Evolutionary conservation across 352 stramenopile species (phyloP), one percentile per base, ranked within the genome.

Genomic region (Peronospora farinosa): DNA sequence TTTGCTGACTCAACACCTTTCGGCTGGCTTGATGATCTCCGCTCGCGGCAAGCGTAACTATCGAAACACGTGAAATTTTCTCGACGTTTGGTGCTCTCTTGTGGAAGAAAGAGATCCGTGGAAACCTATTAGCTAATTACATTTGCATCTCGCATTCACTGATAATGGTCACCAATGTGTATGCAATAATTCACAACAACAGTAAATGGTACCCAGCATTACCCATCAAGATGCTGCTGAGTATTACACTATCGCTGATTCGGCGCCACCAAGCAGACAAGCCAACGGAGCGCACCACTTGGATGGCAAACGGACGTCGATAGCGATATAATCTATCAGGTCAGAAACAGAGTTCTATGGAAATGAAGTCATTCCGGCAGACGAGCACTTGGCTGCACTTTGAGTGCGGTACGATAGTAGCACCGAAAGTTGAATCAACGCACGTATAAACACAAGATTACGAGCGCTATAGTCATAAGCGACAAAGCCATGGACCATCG

Each of bases 261-360:
- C 21, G 23, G 33, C 23, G 25, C 12, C 35, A 16, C 13, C 33
- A 49, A 42, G 54, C 54, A 68, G 60, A 69, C 55, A 65, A 69
- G 60, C 40, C 60, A 67, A 48, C 31, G 42, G 21, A 47, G 11
- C 38, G 45, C 48, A 38, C 39, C 39, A 25, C 32, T 44, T 31
- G 48, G 39, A 39, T 47, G 48, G 59, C 47, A 67, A 66, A 54
- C 49, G 36, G 44, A 53, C 54, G 42, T 12, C 28, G n/a, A 12
- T 25, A 51, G 23, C 32, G 37, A 45, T 46, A 32, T 38, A 25
- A 47, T 47, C 36, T 59, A 39, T 65, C 40, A 56, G n/a, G 49
- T 48, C 60, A 61, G 54, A 68, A 55, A 49, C 40, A 50, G 47
- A 49, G 35, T 60, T 40, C 44, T 64, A 48, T 57, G 48, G 42